These are phyloP conservation scores for Quillaja saponaria DNA, from an alignment of 306 rosid genomes.

Conservation along the genomic window DNA sequence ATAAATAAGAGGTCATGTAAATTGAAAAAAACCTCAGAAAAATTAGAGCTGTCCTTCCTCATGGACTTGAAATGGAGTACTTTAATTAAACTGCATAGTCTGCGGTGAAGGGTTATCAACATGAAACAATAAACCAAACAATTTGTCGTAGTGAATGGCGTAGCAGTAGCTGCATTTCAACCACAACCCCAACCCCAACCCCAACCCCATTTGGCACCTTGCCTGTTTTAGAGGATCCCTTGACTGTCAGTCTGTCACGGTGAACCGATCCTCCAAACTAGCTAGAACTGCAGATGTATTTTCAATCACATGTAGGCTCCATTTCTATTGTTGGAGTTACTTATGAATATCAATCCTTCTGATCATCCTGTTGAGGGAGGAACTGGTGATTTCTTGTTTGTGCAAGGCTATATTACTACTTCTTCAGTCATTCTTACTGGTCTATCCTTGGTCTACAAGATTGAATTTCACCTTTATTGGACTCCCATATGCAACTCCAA, in stretches of 20 bases:
- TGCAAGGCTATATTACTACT: constrained; percentile 66
- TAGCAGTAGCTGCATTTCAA: constrained; percentile 29
- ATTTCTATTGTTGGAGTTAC: constrained; percentile 66
- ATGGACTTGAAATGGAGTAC: too few relatives aligned
- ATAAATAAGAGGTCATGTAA: too few relatives aligned
- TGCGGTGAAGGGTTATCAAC: too few relatives aligned
- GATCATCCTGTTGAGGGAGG: constrained; percentile 79
- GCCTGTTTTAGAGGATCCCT: constrained; percentile 62
- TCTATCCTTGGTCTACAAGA: constrained; percentile 55
- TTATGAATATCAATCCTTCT: too few relatives aligned
- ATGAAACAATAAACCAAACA: constrained; percentile 71
- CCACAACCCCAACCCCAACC: too few relatives aligned
- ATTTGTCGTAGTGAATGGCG: constrained; percentile 54
- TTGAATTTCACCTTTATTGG: constrained; percentile 74
- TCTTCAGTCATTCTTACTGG: constrained; percentile 55
- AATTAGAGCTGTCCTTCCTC: too few relatives aligned
- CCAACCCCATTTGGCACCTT: constrained; percentile 69
- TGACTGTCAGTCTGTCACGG: constrained; percentile 49
- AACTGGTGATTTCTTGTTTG: constrained; percentile 69
- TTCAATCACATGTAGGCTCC: constrained; percentile 68
- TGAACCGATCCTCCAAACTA: constrained; percentile 48
- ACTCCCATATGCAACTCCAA: constrained; percentile 67
- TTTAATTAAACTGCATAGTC: too few relatives aligned
- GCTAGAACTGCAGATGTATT: constrained; percentile 68
- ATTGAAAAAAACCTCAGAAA: too few relatives aligned